Percentiles rank a stretch among this genome's conserved stretches.
Evolutionary conservation across 805 yeast genomes (phyloP).

Genomic region (Metschnikowia peoriensis): DNA sequence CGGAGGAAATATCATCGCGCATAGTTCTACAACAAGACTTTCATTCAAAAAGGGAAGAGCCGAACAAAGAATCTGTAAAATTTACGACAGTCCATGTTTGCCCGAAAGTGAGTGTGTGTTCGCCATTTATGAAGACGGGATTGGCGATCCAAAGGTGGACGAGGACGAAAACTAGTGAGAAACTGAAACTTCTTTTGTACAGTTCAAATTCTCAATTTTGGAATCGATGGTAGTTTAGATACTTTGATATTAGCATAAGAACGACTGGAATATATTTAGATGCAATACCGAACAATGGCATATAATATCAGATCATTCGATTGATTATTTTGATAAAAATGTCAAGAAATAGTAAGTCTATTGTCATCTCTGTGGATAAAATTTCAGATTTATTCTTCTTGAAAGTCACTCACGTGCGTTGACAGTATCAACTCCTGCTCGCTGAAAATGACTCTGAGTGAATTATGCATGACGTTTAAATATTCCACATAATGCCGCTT

Average conservation of each 20-base stretch:
- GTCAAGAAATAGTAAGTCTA: no score
- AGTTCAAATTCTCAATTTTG: not conserved
- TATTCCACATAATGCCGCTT: not conserved
- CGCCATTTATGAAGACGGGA: constrained; percentile 95
- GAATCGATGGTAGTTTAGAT: not conserved
- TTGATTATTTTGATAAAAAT: no score
- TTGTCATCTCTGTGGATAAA: not conserved
- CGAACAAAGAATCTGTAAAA: constrained; percentile 89
- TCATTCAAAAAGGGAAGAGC: constrained; percentile 89
- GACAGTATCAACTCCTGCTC: not conserved
- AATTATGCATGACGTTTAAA: not conserved
- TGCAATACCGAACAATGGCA: not conserved
- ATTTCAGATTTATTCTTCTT: not conserved
- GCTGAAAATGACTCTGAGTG: not conserved
- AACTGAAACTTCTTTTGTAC: no score
- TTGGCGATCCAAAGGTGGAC: constrained; percentile 90
- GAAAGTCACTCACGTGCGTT: not conserved
- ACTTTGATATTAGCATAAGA: not conserved
- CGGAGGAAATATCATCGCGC: constrained; percentile 97
- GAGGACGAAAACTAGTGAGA: constrained; percentile 44
- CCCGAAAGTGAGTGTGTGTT: constrained; percentile 95
- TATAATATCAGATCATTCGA: no score
- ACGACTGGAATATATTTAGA: not conserved
- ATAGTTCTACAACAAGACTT: constrained; percentile 90
- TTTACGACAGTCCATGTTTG: constrained; percentile 93